Percentiles rank a stretch among this genome's conserved stretches.
phyloP scores from a whole-genome alignment of 1,284 basidiomycete genomes.

The Trametes polyzona region DNA sequence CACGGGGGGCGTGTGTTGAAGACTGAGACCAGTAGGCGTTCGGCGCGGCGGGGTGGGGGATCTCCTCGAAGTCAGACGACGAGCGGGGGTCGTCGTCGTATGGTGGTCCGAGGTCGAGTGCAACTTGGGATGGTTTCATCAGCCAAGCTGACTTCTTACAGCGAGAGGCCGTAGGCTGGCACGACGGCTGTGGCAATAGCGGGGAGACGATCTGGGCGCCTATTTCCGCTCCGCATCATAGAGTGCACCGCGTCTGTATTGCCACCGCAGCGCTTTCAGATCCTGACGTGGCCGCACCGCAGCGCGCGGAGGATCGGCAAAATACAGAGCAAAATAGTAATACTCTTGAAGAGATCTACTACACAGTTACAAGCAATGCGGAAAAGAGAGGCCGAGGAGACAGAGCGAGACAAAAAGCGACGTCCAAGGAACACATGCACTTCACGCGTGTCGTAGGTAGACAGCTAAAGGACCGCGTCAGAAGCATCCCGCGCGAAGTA shows the following conservation, averaged over 20 bases:
- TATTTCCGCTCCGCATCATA: slow-evolving; percentile 8
- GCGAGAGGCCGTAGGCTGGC: slow-evolving; percentile 9
- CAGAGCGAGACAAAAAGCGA: slow-evolving; percentile 14
- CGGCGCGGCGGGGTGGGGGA: slow-evolving; percentile 55
- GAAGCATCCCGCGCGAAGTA: not conserved
- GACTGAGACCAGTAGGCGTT: slow-evolving; percentile 39
- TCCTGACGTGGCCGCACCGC: slow-evolving; percentile 25
- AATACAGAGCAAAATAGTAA: slow-evolving; percentile 14
- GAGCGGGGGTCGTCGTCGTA: slow-evolving; percentile 40
- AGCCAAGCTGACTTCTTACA: slow-evolving; percentile 26
- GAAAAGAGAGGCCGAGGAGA: slow-evolving; percentile 14
- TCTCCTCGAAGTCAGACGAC: slow-evolving; percentile 74
- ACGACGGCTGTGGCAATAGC: slow-evolving; percentile 9
- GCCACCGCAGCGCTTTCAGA: slow-evolving; percentile 21
- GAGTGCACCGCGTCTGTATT: slow-evolving; percentile 10
- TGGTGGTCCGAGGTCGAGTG: slow-evolving; percentile 70
- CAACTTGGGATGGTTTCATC: slow-evolving; percentile 68
- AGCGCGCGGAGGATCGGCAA: not conserved
- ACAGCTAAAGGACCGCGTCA: slow-evolving; percentile 43
- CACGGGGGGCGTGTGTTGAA: slow-evolving; percentile 34
- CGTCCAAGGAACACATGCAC: slow-evolving; percentile 14
- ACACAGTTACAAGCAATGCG: slow-evolving; percentile 32
- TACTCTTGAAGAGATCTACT: slow-evolving; percentile 29
- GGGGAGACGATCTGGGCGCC: slow-evolving; percentile 14
- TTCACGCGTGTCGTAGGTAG: slow-evolving; percentile 52